Conservation (phyloP, 352 stramenopile genomes). For the Blastocystis sp. region DNA sequence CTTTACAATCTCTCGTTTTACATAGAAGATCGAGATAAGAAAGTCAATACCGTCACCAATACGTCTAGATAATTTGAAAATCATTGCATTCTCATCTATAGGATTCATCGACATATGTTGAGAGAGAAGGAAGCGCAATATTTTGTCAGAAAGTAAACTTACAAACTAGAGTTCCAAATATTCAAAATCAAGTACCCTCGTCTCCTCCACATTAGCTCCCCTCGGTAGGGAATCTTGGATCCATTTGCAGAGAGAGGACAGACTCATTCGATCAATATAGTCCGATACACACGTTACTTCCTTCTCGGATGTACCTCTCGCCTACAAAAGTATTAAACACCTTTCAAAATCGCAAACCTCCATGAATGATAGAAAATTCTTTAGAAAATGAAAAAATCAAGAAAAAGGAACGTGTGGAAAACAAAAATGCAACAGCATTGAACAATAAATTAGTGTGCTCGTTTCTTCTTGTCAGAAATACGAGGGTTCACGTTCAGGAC, state of each 20-base stretch:
- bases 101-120: background rate
- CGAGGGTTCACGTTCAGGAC: slow-evolving; percentile 61
- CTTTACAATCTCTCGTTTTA: background rate
- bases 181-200: background rate
- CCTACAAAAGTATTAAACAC: background rate
- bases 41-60: background rate
- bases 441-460: slow-evolving; percentile 12
- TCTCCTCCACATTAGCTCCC: background rate
- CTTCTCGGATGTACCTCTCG: background rate
- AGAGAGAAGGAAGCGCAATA: background rate
- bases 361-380: background rate
- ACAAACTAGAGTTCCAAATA: background rate
- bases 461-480: slow-evolving; percentile 62
- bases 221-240: background rate
- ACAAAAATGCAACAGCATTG: background rate
- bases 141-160: background rate
- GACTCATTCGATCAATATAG: background rate
- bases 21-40: background rate
- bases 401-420: background rate
- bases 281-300: background rate
- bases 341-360: background rate
- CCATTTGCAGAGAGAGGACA: background rate
- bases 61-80: background rate
- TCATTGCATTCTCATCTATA: background rate
- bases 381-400: background rate